Evolutionary conservation across 1,284 basidiomycete genomes (phyloP), one percentile per base, ranked within the genome.

Genomic region (Clitocybe nebularis): DNA sequence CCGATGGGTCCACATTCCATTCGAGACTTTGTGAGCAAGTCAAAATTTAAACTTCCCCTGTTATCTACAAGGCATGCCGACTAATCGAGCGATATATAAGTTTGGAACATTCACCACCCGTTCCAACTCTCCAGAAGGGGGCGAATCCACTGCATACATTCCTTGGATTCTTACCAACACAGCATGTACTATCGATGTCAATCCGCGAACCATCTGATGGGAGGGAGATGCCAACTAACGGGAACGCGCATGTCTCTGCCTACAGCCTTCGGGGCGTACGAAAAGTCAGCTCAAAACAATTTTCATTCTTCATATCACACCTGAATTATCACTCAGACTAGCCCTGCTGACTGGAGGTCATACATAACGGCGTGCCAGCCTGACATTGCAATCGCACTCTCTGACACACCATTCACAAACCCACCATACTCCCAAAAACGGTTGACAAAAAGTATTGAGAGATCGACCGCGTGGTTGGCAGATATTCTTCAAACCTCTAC

Each of bases 21-120:
- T 89, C 53, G 89, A 91, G 62, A 76, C 81, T 19, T 89, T 90
- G 89, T 89, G 59, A 74, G 86, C 72, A n/a, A 34, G 32, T 39
- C n/a, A n/a, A n/a, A n/a, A n/a, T 5, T 23, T 24, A 3, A 22
- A 6, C 6, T 24, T 20, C 7, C 9, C 10, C 40, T 14, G 33
- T 28, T 14, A 5, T 17, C 9, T 5, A n/a, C n/a, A n/a, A n/a
- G n/a, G n/a, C n/a, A n/a, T n/a, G n/a, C n/a, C n/a, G n/a, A n/a
- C n/a, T n/a, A n/a, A n/a, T n/a, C n/a, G n/a, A n/a, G n/a, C n/a
- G 33, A 41, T 32, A 25, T 42, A 19, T 46, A n/a, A 87, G 84
- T 57, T 54, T 88, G 39, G 81, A 87, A 46, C 71, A 74, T 37
- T 62, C 52, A 2, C 79, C 81, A 0, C 84, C 83, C 0, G 56